Conservation (phyloP, 1,284 basidiomycete genomes). For the Lignosus rhinocerotis region DNA sequence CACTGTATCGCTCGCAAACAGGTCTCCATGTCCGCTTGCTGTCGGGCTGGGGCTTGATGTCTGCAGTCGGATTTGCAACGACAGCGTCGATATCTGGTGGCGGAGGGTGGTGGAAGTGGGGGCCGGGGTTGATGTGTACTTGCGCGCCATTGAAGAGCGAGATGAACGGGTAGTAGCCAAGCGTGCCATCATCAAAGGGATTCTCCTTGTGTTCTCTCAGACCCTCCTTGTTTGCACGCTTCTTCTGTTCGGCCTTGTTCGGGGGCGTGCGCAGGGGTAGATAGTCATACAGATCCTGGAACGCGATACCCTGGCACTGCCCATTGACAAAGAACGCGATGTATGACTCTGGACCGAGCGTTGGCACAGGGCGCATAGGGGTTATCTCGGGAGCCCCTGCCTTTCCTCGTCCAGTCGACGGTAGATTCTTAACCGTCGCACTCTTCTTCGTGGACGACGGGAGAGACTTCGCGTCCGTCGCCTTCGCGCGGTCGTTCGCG, state of each 20-base stretch:
- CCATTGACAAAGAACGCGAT: constrained; percentile 96
- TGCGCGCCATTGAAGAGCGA: constrained; percentile 92
- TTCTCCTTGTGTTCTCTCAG: constrained; percentile 79
- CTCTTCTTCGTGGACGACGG: constrained; percentile 65
- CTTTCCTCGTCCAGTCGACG: constrained; percentile 37
- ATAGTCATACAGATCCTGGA: constrained; percentile 89
- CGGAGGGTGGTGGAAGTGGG: constrained; percentile 80
- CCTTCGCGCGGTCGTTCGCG: constrained; percentile 44
- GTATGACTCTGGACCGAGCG: constrained; percentile 64
- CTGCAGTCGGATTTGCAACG: constrained; percentile 37
- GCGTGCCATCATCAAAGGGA: constrained; percentile 88
- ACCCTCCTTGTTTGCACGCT: constrained; percentile 58
- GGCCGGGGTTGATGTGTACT: constrained; percentile 86
- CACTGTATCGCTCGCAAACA: constrained; percentile 72
- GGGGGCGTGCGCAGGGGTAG: constrained; percentile 75
- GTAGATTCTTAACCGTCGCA: constrained; percentile 65
- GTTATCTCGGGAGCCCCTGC: constrained; percentile 33
- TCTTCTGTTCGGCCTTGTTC: constrained; percentile 52
- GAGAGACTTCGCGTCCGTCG: constrained; percentile 54
- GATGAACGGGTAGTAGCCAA: constrained; percentile 96
- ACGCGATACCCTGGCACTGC: constrained; percentile 83
- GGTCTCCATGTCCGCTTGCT: constrained; percentile 66
- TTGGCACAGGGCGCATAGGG: constrained; percentile 69
- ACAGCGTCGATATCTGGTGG: constrained; percentile 69
- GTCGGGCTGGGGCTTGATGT: constrained; percentile 34